Conservation (phyloP, 2,329 filamentous ascomycete genomes). For the Ceratocystiopsis minuta region DNA sequence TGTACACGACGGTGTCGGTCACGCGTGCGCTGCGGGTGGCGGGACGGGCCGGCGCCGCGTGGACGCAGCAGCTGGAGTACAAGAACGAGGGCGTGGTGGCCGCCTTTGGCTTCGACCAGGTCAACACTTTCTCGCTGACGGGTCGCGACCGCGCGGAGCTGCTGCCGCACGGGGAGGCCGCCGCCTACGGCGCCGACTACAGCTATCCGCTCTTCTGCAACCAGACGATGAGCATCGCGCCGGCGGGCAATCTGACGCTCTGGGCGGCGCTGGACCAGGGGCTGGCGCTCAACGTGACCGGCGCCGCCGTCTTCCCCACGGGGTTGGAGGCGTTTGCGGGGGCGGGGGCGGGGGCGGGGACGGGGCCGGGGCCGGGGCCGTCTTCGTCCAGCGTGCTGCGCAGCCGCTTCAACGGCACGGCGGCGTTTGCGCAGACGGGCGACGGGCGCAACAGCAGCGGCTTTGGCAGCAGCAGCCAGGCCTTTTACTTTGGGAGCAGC, state of each 20-base stretch:
- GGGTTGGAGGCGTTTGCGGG: constrained; percentile 38
- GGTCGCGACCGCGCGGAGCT: constrained; percentile 14
- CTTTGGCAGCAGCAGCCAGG: constrained; percentile 37
- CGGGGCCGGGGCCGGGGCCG: no score
- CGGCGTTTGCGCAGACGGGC: constrained; percentile 30
- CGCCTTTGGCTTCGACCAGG: constrained; percentile 23
- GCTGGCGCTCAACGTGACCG: constrained; percentile 19
- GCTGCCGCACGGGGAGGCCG: neutral
- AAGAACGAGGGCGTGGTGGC: constrained; percentile 30
- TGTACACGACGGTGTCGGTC: constrained; percentile 40
- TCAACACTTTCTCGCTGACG: constrained; percentile 16
- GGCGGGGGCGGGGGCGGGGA: constrained; percentile 8
- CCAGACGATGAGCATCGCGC: constrained; percentile 25
- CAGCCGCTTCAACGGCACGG: constrained; percentile 40
- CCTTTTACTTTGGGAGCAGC: constrained; percentile 31
- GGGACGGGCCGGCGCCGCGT: constrained; percentile 33
- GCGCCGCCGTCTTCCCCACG: constrained; percentile 32
- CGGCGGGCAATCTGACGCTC: constrained; percentile 28
- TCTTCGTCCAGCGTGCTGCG: constrained; percentile 20
- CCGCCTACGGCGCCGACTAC: constrained; percentile 23
- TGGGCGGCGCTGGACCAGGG: constrained; percentile 24
- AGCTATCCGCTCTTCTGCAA: constrained; percentile 43
- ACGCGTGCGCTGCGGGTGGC: constrained; percentile 34
- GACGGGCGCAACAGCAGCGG: constrained; percentile 28
- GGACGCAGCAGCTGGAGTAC: constrained; percentile 40